Conservation (phyloP, 2,329 filamentous ascomycete species). For the Aspergillus uvarum region DNA sequence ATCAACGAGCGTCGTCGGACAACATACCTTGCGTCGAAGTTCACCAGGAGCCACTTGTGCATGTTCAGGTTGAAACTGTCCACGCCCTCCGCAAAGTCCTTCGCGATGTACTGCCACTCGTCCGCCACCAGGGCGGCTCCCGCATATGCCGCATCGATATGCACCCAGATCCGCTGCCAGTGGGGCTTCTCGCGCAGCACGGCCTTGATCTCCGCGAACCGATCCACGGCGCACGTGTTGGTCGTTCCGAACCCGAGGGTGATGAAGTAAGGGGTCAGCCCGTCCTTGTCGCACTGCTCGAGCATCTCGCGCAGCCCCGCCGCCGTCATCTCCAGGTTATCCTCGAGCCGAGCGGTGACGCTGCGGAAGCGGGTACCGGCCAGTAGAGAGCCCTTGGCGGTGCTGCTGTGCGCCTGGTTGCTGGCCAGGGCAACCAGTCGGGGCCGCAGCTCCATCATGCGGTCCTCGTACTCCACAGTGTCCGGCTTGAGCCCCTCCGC, state of each 20-base stretch:
- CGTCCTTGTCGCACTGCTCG: constrained; percentile 63
- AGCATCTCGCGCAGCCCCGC: constrained; percentile 61
- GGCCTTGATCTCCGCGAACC: constrained; percentile 68
- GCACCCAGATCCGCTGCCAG: constrained; percentile 74
- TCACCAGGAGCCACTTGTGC: constrained; percentile 96
- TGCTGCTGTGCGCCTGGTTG: constrained; percentile 76
- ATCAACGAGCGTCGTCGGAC: neutral
- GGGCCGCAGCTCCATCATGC: constrained; percentile 64
- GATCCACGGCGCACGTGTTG: constrained; percentile 82
- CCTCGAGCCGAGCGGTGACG: constrained; percentile 61
- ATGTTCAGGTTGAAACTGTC: constrained; percentile 94
- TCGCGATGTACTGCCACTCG: constrained; percentile 70
- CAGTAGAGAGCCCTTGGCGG: constrained; percentile 83
- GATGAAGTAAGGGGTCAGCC: constrained; percentile 81
- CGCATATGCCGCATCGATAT: constrained; percentile 91
- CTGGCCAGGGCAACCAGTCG: constrained; percentile 78
- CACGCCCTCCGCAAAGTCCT: constrained; percentile 61
- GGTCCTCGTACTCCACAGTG: constrained; percentile 65
- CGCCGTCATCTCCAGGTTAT: constrained; percentile 71
- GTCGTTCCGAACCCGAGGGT: constrained; percentile 84
- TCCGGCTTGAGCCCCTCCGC: constrained; percentile 47
- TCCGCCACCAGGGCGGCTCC: constrained; percentile 80
- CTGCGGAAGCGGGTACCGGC: constrained; percentile 78
- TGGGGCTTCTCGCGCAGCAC: constrained; percentile 47
- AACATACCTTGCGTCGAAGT: constrained; percentile 69